Conservation (phyloP, 1,284 basidiomycete species). For the Hymenochaete sp. region DNA sequence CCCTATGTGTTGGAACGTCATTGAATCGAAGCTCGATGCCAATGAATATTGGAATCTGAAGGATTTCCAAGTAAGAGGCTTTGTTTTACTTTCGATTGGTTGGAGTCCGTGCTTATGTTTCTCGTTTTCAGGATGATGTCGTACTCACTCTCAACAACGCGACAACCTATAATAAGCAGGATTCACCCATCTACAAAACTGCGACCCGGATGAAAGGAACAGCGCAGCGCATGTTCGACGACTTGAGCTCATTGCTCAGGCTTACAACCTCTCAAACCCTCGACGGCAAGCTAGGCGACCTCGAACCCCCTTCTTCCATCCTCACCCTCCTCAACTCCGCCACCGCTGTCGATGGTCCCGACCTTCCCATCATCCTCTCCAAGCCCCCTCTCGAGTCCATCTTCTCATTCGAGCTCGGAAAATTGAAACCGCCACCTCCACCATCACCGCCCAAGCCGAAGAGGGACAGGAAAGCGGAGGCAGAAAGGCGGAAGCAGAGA, state of each 20-base stretch:
- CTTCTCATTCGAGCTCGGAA: constrained; percentile 58
- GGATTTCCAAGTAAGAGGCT: constrained; percentile 59
- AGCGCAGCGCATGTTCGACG: constrained; percentile 50
- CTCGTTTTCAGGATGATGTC: constrained; percentile 59
- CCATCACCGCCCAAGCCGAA: constrained; percentile 32
- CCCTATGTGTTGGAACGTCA: constrained; percentile 86
- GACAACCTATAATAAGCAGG: constrained; percentile 75
- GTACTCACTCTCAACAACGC: constrained; percentile 82
- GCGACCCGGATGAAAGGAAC: constrained; percentile 63
- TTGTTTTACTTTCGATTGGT: constrained; percentile 18
- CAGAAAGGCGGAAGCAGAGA: constrained; percentile 27
- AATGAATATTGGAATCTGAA: constrained; percentile 72
- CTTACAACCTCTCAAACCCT: constrained; percentile 6
- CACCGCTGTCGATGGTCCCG: constrained; percentile 42
- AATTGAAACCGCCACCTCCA: constrained; percentile 47
- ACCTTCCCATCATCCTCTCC: constrained; percentile 40
- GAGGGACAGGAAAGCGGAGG: constrained; percentile 35
- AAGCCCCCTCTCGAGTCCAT: constrained; percentile 49
- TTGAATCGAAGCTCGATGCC: constrained; percentile 70
- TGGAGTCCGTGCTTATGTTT: not conserved
- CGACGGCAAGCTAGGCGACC: constrained; percentile 39
- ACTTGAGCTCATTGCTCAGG: constrained; percentile 37
- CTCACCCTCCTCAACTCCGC: constrained; percentile 47
- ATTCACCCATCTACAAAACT: constrained; percentile 64
- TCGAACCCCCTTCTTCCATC: constrained; percentile 57